phyloP scores from a whole-genome alignment of 345 rosid species.

The Linum usitatissimum region DNA sequence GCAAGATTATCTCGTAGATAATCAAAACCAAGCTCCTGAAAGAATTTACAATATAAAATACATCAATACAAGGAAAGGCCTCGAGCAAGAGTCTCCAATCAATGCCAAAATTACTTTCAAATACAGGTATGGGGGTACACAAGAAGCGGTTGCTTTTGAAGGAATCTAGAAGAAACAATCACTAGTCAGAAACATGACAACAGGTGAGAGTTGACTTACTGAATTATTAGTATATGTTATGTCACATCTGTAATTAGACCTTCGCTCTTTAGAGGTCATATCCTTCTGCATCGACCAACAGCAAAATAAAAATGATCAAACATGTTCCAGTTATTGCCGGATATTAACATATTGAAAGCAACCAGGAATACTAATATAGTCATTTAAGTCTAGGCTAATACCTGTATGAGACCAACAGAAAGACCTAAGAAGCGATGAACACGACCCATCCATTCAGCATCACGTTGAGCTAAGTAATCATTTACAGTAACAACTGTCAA shows the following conservation, averaged over 20 bases:
- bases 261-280: slow-evolving; percentile 73
- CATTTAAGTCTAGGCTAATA: slow-evolving; percentile 13
- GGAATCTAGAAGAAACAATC: slow-evolving; percentile 3
- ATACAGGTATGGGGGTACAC: background rate
- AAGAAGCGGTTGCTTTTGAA: background rate
- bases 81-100: slow-evolving; percentile 6
- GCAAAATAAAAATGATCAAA: slow-evolving; percentile 7
- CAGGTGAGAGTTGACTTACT: slow-evolving; percentile 35
- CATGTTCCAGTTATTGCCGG: slow-evolving; percentile 2
- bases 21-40: slow-evolving; percentile 97
- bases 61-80: slow-evolving; percentile 8
- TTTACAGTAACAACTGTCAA: slow-evolving; percentile 88
- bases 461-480: slow-evolving; percentile 93
- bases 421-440: slow-evolving; percentile 88
- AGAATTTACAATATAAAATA: slow-evolving; percentile 17
- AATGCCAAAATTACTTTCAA: slow-evolving; percentile 4
- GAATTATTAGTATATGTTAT: slow-evolving; percentile 93
- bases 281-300: slow-evolving; percentile 46
- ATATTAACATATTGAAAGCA: slow-evolving; percentile 6
- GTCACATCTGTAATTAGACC: slow-evolving; percentile 69
- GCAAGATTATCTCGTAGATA: slow-evolving; percentile 94
- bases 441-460: slow-evolving; percentile 99
- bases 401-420: slow-evolving; percentile 96
- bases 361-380: background rate
- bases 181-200: slow-evolving; percentile 1